Percentiles rank a stretch among this genome's conserved stretches.
Evolutionary conservation across 2,329 filamentous ascomycete species (phyloP).

Genomic region (Fusarium sp.): DNA sequence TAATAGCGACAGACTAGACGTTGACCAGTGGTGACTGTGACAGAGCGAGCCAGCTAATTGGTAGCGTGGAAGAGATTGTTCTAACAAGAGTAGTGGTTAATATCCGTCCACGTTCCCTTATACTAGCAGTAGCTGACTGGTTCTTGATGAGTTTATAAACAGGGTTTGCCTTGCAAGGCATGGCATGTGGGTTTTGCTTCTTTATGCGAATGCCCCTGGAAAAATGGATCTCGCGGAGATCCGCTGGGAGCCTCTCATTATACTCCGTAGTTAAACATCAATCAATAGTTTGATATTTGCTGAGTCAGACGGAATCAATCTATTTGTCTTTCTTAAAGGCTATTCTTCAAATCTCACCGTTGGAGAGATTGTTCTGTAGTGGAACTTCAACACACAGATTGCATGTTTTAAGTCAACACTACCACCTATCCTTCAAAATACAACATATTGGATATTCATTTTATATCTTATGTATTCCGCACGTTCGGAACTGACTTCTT

Average conservation of each 20-base stretch:
- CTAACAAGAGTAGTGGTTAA: background rate
- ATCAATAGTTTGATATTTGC: no score
- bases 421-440: no score
- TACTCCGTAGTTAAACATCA: no score
- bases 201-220: background rate
- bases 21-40: background rate
- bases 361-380: no score
- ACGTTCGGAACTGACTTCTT: no score
- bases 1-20: background rate
- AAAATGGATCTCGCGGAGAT: background rate
- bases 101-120: background rate
- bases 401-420: no score
- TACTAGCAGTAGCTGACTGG: background rate
- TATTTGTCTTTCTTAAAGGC: no score
- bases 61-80: background rate
- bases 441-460: no score
- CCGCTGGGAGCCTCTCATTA: background rate
- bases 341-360: rapidly evolving
- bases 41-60: no score
- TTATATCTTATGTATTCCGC: no score
- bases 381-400: no score
- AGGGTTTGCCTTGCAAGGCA: background rate
- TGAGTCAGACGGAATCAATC: no score
- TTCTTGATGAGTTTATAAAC: background rate
- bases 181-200: background rate